Conservation (phyloP, 163 green algal species). For the Scenedesmus sp. region DNA sequence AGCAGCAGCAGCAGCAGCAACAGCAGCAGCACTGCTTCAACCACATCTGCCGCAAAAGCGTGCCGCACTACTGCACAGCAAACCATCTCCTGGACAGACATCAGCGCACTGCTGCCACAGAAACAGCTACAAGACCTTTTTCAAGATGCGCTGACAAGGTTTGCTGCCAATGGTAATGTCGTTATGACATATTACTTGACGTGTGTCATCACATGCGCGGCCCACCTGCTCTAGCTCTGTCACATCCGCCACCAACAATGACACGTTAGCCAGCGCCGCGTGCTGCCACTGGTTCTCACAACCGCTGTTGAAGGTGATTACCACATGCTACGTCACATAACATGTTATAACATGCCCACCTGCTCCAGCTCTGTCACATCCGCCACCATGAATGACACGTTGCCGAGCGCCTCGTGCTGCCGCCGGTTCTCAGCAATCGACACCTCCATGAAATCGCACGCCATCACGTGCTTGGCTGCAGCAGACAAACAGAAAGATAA, state of each 20-base stretch:
- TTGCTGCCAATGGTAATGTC: too few species aligned
- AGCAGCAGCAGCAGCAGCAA: slow-evolving; percentile 26
- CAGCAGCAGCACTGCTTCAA: slow-evolving; percentile 7
- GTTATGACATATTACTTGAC: too few species aligned
- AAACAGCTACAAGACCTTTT: too few species aligned
- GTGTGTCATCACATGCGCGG: neutral
- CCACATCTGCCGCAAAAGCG: too few species aligned
- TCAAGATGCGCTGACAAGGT: too few species aligned
- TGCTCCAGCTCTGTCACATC: slow-evolving; percentile 79
- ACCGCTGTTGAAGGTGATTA: too few species aligned
- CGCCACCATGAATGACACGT: slow-evolving; percentile 63
- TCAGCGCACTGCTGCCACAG: too few species aligned
- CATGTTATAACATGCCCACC: neutral
- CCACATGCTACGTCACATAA: neutral
- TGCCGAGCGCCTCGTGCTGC: slow-evolving; percentile 64
- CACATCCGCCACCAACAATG: slow-evolving; percentile 70
- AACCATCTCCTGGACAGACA: too few species aligned
- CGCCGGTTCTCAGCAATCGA: slow-evolving; percentile 82
- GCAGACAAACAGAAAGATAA: neutral
- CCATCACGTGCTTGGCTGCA: slow-evolving; percentile 73
- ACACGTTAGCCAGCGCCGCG: slow-evolving; percentile 64
- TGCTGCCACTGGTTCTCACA: slow-evolving; percentile 75
- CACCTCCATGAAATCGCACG: slow-evolving; percentile 93
- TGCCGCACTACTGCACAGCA: too few species aligned
- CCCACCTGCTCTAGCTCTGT: slow-evolving; percentile 70